Evolutionary conservation across 805 yeast genomes (phyloP), one percentile per base, ranked within the genome.

Genomic region (Candida suzukii): DNA sequence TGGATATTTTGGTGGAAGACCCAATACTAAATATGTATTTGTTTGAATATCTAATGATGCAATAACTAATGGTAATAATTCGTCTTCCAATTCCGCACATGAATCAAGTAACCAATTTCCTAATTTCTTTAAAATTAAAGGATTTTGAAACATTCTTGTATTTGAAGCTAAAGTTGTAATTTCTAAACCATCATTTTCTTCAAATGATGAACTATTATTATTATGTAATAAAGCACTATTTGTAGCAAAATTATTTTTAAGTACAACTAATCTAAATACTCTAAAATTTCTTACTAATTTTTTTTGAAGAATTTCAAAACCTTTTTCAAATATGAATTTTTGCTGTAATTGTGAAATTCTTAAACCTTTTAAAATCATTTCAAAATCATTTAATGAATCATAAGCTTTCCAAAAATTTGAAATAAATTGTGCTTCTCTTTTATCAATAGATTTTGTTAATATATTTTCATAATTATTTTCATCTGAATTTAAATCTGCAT

Each of bases 21-120:
- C 99, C 29, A 93, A 80, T 0, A 91, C 96, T 37, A 91, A 63
- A 57, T 85, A 91, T 0, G 93, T 84, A 46, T 83, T 84, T 3
- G 86, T 76, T 12, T 69, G 66, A 30, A 73, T 76, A 58, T 90
- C 88, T 41, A 87, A 70, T 33, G 93, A 74, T 0, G 97, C 97
- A 26, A 93, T 71, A 2, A 91, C 93, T 50, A 91, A 64, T 2
- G 99, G 98, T 40, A 84, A 64, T 33, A 84, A 63, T 19, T 73
- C 73, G 41, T 68, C 68, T 46, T 84, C 90, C 16, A 83, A 64
- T 56, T 88, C 96, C 4, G 95, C 83, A 51, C 91, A 83, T 45
- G 88, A 82, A 56, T 95, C 98, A 36, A 88, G 66, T 4, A 93
- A 69, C 99, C 99, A 95, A 44, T 79, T 75, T 0, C 97, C 98